Base-by-base conservation (phyloP, 352 stramenopile species). In the Globisporangium acanthophoron region DNA sequence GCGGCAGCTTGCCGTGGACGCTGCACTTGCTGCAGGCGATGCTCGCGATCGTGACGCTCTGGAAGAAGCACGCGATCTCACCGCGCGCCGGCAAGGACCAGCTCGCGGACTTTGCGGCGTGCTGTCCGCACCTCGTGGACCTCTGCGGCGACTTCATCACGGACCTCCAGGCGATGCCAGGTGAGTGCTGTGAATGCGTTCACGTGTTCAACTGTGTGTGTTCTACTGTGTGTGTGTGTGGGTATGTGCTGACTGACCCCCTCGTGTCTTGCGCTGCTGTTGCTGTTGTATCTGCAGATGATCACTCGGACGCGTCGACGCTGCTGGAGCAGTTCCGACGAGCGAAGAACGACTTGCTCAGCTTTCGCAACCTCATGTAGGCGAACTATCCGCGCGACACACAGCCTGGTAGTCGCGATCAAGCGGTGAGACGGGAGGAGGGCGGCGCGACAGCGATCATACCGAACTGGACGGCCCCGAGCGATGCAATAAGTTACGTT, bases 51-150 rank as follows among this genome's bases (percentile, higher is more conserved):
- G 74, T 93, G 50, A 76, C 64, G n/a, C 56, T 82, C n/a, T 95
- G 85, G 85, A 90, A 88, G 64, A 89, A 88, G 61, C 70, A 90
- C 59, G 78, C 74, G n/a, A 79, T 88, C 35, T 89, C 83, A 20
- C 74, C 80, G 33, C 78, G 82, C 16, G 80, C 75, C 0, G 71
- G 74, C 2, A 88, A 86, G 54, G 82, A 94, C 52, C 62, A 78
- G 31, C 62, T 91, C 18, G 73, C 74, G 1, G 80, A 91, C 21
- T 95, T 91, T 64, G 81, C 81, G 15, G 79, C 79, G 18, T 88
- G 76, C 68, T 90, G 81, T 64, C 83, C 85, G 33, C 79, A 85
- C 59, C 64, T 95, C 29, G 80, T 90, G 33, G 80, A 87, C 43
- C 74, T 91, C 24, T 88, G 79, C 52, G 81, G 89, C 65, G 81